Base-by-base conservation (phyloP, 2,329 filamentous ascomycete species). In the Plectosphaerella sp. region DNA sequence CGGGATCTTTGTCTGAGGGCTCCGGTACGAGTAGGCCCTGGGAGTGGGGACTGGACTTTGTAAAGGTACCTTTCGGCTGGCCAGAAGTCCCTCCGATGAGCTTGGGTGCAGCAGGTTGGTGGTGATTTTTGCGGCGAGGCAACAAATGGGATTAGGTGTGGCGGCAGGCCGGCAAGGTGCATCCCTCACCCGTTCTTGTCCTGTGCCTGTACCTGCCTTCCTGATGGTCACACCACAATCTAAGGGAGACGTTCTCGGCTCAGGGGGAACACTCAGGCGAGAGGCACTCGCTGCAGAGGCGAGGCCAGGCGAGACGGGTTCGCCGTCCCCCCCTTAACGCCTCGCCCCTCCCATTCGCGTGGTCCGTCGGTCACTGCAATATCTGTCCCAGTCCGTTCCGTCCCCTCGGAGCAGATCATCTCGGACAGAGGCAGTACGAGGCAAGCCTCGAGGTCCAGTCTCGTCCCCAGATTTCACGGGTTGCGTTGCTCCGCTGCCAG, bases 401-500 rank as follows among this genome's bases (percentile, higher is more conserved):
- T 22, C 22, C 22, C 22, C 22, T 22, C 22, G 22, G 28, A 12
- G 28, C 8, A 33, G 28, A 33, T 33, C 28, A 33, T 12, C 8
- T 33, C 28, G 11, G 11, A 33, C 8, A 9, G 28, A 9, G 28
- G 11, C 8, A 7, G 8, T 33, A 22, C 28, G 28, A 33, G 22
- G 5, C 22, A 5, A 22, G 22, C 3, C 5, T 3, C 5, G 22
- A 4, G 15, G 37, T 41, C 37, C 47, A 28, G 28, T 36, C n/a
- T 12, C 15, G 24, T 52, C 50, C 49, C 55, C 54, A 49, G 54
- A 57, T 56, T 51, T 54, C 28, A 53, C 55, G 54, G 55, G 55
- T 55, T 50, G 49, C 48, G 49, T 28, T 28, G 42, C 55, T 54
- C 54, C 55, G 55, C 51, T 46, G 22, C 37, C 49, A 24, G 37